Base-by-base conservation (phyloP, 2,329 filamentous ascomycete species). In the Didymella sp. region DNA sequence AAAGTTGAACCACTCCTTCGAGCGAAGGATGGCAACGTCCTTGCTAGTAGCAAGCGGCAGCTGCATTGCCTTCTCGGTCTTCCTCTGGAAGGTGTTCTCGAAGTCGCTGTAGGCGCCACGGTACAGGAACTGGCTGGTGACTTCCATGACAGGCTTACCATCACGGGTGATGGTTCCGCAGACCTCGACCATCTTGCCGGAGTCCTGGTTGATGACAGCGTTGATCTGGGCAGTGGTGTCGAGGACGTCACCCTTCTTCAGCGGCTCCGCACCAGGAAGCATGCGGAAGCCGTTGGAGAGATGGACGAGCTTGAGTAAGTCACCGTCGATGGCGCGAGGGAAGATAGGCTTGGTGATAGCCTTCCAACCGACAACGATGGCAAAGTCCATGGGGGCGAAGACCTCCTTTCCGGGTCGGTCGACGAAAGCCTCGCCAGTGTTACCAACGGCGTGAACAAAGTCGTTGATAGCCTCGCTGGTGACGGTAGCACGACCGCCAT, bases 181-280 rank as follows among this genome's bases (percentile, higher is more conserved):
- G n/a, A 99, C 94, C 79, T 99, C 96, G 17, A 99, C 96, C 93
- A 99, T 97, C 84, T 99, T 99, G 44, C 95, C 95, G 58, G 95
- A 92, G 13, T 96, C 92, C 77, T 99, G 93, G 81, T 98, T 99
- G 81, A 99, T 89, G 70, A 99, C 92, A 15, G 95, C 92, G 70
- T 99, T 98, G 80, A 99, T 91, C 76, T 96, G 92, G 40, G 95
- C 95, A 52, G 91, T 96, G 3, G 95, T 98, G 61, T 92, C 88
- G 19, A 99, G 86, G 61, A 93, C 87, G 74, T 99, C 95, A 27
- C 92, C 95, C 81, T 96, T 96, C 85, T 96, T 96, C 60, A 99
- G 81, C 15, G 95, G 94, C 74, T 96, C 88, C 1, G 94, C 95
- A 53, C 96, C 95, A 27, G 95, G 93, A 65, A 98, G 86, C 95